Base-by-base conservation (phyloP, 1,139 yeast genomes). In the Candida glucosophila region DNA sequence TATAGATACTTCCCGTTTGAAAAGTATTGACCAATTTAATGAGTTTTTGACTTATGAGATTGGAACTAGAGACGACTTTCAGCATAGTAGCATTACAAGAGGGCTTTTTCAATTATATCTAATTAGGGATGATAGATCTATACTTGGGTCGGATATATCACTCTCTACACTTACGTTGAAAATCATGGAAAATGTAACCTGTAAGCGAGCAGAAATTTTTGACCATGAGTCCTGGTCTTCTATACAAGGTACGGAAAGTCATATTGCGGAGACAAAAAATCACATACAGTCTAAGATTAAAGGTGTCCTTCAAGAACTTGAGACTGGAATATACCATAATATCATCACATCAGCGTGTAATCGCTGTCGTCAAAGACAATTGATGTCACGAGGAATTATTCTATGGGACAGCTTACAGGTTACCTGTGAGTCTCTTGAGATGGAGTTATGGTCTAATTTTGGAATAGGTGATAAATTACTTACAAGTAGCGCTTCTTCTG, bases 331-430 rank as follows among this genome's bases (percentile, higher is more conserved):
- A 14, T 70, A 71, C 42, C 85, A 79, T 31, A 57, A 67, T 40
- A 45, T 81, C 20, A 68, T 73, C 8, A 58, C 67, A 3, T 56
- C 62, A 34, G 77, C 83, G 11, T 81, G 77, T 47, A 88, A 88
- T 43, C 74, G 83, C 14, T 75, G 94, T 28, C 67, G 95, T 28
- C 90, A 83, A 44, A 71, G 95, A 36, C 95, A 85, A 44, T 40
- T 62, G 62, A 73, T 40, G 52, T 78, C 47, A 49, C 75, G 41
- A 60, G 77, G 47, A 54, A 67, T 45, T 41, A 73, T 37, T 40
- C 45, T 73, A 3, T 83, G 92, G 80, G 96, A 90, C 47, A 67
- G 85, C 3, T 56, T 85, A 17, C 96, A 88, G 45, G 93, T 79
- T 4, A 59, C 62, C 22, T 54, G 73, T 36, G 85, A 79, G 40